Conservation (phyloP, 352 stramenopile species). For the Phytopythium vexans region DNA sequence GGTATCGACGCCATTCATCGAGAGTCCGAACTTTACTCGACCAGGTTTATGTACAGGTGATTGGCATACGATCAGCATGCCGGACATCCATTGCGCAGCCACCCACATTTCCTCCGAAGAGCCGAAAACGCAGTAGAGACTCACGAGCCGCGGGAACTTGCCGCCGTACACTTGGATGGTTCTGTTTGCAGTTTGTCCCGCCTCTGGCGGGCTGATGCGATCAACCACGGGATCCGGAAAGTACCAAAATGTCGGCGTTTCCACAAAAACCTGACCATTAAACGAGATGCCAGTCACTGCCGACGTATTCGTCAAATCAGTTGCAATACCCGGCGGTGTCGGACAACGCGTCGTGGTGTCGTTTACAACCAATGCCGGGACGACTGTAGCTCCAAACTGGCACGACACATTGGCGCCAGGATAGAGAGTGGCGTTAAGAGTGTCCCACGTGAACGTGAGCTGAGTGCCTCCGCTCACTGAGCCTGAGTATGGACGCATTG, state of each 20-base stretch:
- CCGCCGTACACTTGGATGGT: slow-evolving; percentile 18
- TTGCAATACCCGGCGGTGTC: slow-evolving; percentile 2
- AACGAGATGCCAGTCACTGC: slow-evolving; percentile 23
- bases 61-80: slow-evolving; percentile 18
- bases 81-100: slow-evolving; percentile 24
- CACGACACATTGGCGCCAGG: slow-evolving; percentile 10
- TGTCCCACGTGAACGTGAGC: slow-evolving; percentile 18
- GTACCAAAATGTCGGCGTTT: slow-evolving; percentile 39
- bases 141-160: slow-evolving; percentile 30
- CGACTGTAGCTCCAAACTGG: slow-evolving; percentile 17
- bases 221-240: slow-evolving; percentile 21
- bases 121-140: slow-evolving; percentile 47
- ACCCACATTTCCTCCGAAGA: not conserved
- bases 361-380: slow-evolving; percentile 5
- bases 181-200: slow-evolving; percentile 9
- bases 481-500: slow-evolving; percentile 8
- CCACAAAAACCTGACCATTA: slow-evolving; percentile 38
- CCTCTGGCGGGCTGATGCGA: slow-evolving; percentile 17
- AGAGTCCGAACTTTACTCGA: slow-evolving; percentile 32
- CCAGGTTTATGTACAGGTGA: slow-evolving; percentile 20
- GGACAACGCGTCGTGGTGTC: slow-evolving; percentile 6
- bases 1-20: slow-evolving; percentile 52
- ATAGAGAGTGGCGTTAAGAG: slow-evolving; percentile 4
- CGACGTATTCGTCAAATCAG: not conserved
- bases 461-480: slow-evolving; percentile 21